Base-by-base conservation (phyloP, 345 rosid species). In the Eucalyptus lansdowneana region DNA sequence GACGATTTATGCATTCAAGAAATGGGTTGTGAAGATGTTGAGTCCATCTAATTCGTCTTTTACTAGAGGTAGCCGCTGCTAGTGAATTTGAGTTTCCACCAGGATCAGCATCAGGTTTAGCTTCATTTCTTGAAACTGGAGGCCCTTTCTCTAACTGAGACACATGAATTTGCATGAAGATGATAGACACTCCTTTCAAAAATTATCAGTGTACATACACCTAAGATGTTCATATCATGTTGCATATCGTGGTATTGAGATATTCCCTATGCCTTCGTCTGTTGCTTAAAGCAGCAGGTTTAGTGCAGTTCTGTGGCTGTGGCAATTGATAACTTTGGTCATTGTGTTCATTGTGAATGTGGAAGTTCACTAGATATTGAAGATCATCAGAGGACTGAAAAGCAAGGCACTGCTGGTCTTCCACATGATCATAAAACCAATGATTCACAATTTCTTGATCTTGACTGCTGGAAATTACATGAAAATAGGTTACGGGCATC, bases 21-120 rank as follows among this genome's bases (percentile, higher is more conserved):
- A 93, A 93, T 50, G 90, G 90, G 56, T 62, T 88, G 80, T 93
- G 92, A 90, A 92, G 91, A 89, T 91, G 91, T 58, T 80, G 88
- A 44, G 91, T 93, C 94, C 94, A 93, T 90, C 88, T 90, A 80
- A 91, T 89, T 37, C 93, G 87, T 9, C 88, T 51, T 72, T 91
- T 88, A 40, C 88, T 87, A 21, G 89, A 25, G 53, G 50, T 37
- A 76, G 47, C 83, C 2, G 27, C 51, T 37, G 54, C 60, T 44
- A 87, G 51, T 56, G 87, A 50, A 89, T n/a, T 42, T 25, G 51
- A 45, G 54, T 34, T 50, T 14, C 24, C 25, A 85, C 76, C 12
- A 51, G 50, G 88, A 86, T 34, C 10, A 2, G 62, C 34, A 49
- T 86, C 29, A 15, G 31, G 34, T 42, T 7, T 62, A 31, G 29